These are phyloP conservation scores for Iris pallida DNA, from an alignment of 116 monocot genomes.

Conservation along the genomic window DNA sequence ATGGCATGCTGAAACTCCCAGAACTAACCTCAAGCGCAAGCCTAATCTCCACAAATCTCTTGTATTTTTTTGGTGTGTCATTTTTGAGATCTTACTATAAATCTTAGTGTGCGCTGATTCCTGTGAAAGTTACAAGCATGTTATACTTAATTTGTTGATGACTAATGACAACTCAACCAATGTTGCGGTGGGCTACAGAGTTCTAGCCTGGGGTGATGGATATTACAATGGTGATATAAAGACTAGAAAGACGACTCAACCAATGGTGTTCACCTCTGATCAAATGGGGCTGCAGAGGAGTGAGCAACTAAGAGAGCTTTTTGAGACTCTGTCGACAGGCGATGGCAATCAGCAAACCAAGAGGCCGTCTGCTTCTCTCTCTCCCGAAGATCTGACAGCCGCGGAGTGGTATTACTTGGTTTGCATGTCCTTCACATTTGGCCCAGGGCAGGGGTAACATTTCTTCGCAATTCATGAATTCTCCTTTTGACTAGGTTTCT, in stretches of 20 bases:
- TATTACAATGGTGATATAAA: slow-evolving; percentile 74
- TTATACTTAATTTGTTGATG: no score
- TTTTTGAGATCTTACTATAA: not conserved
- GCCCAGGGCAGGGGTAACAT: slow-evolving; percentile 43
- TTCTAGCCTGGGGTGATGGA: slow-evolving; percentile 50
- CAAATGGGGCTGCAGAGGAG: slow-evolving; percentile 49
- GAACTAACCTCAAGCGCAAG: not conserved
- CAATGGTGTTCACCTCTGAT: slow-evolving; percentile 39
- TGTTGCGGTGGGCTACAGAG: slow-evolving; percentile 18
- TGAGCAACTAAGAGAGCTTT: slow-evolving; percentile 61
- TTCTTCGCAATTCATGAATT: not conserved
- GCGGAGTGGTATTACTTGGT: slow-evolving; percentile 74
- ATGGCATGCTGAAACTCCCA: not conserved
- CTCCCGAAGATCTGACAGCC: slow-evolving; percentile 63
- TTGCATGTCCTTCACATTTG: slow-evolving; percentile 71
- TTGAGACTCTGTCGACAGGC: slow-evolving; percentile 40
- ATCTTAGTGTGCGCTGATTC: no score
- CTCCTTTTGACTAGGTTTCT: no score
- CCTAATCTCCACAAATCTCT: not conserved
- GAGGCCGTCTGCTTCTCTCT: slow-evolving; percentile 52
- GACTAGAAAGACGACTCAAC: slow-evolving; percentile 54
- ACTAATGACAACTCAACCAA: not conserved
- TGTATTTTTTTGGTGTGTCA: not conserved
- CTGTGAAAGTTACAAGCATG: no score
- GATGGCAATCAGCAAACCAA: slow-evolving; percentile 40